Conservation (phyloP, 345 rosid genomes). For the Brassica cretica region DNA sequence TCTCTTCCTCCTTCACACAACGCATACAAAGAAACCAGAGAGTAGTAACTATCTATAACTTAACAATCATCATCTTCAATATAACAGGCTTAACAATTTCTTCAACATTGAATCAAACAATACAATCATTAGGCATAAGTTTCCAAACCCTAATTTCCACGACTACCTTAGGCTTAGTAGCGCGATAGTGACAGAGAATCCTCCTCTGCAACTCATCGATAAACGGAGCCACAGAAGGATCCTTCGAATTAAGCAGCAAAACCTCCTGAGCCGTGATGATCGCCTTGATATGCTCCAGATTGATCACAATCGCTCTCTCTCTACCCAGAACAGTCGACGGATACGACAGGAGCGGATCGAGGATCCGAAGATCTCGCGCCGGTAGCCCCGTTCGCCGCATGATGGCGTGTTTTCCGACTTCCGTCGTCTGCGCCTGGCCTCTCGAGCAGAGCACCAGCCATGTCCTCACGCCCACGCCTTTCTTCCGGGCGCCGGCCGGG, state of each 20-base stretch:
- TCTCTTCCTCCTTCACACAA: slow-evolving; percentile 54
- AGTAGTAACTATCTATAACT: neutral
- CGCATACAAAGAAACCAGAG: slow-evolving; percentile 6
- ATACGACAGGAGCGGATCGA: slow-evolving; percentile 88
- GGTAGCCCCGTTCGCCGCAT: slow-evolving; percentile 96
- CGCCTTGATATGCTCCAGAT: slow-evolving; percentile 91
- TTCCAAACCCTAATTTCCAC: slow-evolving; percentile 3
- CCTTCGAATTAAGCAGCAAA: slow-evolving; percentile 71
- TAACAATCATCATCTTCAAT: slow-evolving; percentile 5
- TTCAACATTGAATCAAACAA: neutral
- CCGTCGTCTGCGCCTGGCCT: slow-evolving; percentile 55
- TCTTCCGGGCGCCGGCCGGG: slow-evolving; percentile 51
- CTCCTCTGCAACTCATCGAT: slow-evolving; percentile 72
- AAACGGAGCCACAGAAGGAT: slow-evolving; percentile 77
- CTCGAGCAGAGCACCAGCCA: slow-evolving; percentile 69
- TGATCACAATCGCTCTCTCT: slow-evolving; percentile 85
- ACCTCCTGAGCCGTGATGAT: slow-evolving; percentile 91
- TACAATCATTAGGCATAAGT: neutral
- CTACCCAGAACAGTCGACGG: slow-evolving; percentile 87
- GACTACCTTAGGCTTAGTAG: slow-evolving; percentile 66
- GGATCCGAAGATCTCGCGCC: slow-evolving; percentile 84
- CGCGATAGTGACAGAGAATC: slow-evolving; percentile 57
- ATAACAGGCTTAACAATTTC: neutral
- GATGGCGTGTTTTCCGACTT: slow-evolving; percentile 79
- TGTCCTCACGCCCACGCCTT: slow-evolving; percentile 60